phyloP scores from a whole-genome alignment of 2,329 filamentous ascomycete species.

The Fusarium sp. region DNA sequence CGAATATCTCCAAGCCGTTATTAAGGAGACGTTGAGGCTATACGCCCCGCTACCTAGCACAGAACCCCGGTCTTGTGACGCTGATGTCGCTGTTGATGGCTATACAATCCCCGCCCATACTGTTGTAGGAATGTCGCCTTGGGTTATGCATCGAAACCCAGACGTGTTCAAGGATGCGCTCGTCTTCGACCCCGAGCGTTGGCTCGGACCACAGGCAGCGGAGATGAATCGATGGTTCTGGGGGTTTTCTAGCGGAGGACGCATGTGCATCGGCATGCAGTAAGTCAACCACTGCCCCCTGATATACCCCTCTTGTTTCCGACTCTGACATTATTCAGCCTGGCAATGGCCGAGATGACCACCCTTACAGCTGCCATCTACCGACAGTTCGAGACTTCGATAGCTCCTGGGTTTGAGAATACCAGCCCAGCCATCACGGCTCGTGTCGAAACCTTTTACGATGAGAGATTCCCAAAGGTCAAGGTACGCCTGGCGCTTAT shows the following conservation, averaged over 20 bases:
- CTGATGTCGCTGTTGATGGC: slow-evolving; percentile 40
- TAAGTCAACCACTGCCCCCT: slow-evolving; percentile 4
- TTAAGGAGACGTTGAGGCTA: slow-evolving; percentile 64
- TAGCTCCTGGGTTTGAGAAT: slow-evolving; percentile 30
- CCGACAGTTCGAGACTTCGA: slow-evolving; percentile 30
- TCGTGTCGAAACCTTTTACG: slow-evolving; percentile 43
- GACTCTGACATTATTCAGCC: neutral
- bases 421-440: slow-evolving; percentile 40
- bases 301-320: fast-evolving
- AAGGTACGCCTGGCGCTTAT: slow-evolving; percentile 1
- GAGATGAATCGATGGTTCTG: slow-evolving; percentile 47
- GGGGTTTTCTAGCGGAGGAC: slow-evolving; percentile 44
- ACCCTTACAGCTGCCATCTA: slow-evolving; percentile 36
- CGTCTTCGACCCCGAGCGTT: slow-evolving; percentile 48
- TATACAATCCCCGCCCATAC: slow-evolving; percentile 45
- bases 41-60: slow-evolving; percentile 66
- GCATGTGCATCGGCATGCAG: slow-evolving; percentile 48
- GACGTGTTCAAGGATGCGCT: slow-evolving; percentile 43
- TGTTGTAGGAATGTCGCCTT: slow-evolving; percentile 49
- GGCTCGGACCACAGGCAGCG: slow-evolving; percentile 35
- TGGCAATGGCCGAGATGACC: slow-evolving; percentile 46
- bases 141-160: slow-evolving; percentile 46
- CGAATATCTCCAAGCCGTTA: slow-evolving; percentile 61
- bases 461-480: slow-evolving; percentile 33
- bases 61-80: slow-evolving; percentile 58